Evolutionary conservation across 768 basidiomycete genomes (phyloP).

Genomic region (Cyclocybe cylindracea): DNA sequence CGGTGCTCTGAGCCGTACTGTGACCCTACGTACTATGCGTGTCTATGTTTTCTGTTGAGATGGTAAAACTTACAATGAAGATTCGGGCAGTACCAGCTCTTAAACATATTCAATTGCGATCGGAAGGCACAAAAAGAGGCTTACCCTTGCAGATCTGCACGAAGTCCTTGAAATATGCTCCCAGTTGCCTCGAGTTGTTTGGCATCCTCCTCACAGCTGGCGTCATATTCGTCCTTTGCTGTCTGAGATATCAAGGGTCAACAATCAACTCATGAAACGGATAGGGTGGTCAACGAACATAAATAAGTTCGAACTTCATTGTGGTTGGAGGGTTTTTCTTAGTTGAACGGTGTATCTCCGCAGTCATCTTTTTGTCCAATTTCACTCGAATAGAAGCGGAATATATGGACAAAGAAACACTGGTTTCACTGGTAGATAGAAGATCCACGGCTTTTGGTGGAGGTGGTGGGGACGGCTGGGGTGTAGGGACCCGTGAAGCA

Average conservation of each 20-base stretch:
- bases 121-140: conserved; percentile 15
- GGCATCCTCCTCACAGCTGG: conserved; percentile 68
- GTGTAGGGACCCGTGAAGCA: conserved; percentile 36
- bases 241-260: conserved; percentile 49
- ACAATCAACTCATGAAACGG: not conserved
- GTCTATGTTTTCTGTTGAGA: not conserved
- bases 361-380: conserved; percentile 62
- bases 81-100: conserved; percentile 71
- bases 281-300: conserved; percentile 45
- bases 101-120: not conserved
- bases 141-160: conserved; percentile 84
- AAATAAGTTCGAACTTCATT: conserved; percentile 83
- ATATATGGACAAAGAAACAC: conserved; percentile 64
- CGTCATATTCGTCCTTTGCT: conserved; percentile 78
- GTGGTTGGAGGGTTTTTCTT: conserved; percentile 89
- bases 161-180: conserved; percentile 84
- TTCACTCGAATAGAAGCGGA: conserved; percentile 66
- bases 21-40: conserved; percentile 60
- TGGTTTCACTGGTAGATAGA: conserved; percentile 45
- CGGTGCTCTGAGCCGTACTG: conserved; percentile 91
- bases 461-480: conserved; percentile 26
- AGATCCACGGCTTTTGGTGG: conserved; percentile 37
- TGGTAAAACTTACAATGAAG: conserved; percentile 69
- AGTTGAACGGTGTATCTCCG: conserved; percentile 85
- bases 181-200: conserved; percentile 60